Base-by-base conservation (phyloP, 2,329 filamentous ascomycete species). In the Claviceps sorghi region DNA sequence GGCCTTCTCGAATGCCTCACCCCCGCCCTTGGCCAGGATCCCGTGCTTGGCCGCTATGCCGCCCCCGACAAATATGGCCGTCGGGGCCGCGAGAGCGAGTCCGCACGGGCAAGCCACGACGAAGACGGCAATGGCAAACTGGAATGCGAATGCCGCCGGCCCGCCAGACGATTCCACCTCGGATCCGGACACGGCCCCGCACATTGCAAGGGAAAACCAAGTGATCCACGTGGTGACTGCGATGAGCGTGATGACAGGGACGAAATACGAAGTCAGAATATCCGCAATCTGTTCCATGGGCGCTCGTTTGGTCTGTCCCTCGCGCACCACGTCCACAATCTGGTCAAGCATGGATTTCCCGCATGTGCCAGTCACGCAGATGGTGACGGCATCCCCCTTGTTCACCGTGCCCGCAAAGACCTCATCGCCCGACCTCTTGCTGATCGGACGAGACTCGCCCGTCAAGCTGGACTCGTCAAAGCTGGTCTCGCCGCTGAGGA, bases 401-500 rank as follows among this genome's bases (percentile, higher is more conserved):
- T 90, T 90, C 62, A 89, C 73, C 0, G 86, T 89, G 17, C 86
- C 86, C 0, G 84, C 79, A 59, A 77, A 89, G 2, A 89, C 80
- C 17, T 72, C 69, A 54, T 88, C 84, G 3, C 80, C 82, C 2
- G 69, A 59, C 0, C 49, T 56, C 67, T 90, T 90, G 60, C 74
- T 75, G 52, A 89, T 78, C 0, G 77, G 77, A 7, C 77, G 75
- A 15, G 85, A 85, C 67, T 90, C 86, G 50, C 86, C 86, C 1
- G 91, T 96, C 55, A 97, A 73, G 55, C 88, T 94, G 11, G 88
- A 90, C 65, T 97, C 91, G 62, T 96, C 88, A 61, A 96, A 95
- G 49, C 72, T 76, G 45, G 79, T 80, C 49, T 80, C 74, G 3
- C 79, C 82, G 55, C 76, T 65, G 55, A 80, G 69, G 56, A 95